Evolutionary conservation across 73 alveolate species (phyloP).

Genomic region (Urostyla sp.): DNA sequence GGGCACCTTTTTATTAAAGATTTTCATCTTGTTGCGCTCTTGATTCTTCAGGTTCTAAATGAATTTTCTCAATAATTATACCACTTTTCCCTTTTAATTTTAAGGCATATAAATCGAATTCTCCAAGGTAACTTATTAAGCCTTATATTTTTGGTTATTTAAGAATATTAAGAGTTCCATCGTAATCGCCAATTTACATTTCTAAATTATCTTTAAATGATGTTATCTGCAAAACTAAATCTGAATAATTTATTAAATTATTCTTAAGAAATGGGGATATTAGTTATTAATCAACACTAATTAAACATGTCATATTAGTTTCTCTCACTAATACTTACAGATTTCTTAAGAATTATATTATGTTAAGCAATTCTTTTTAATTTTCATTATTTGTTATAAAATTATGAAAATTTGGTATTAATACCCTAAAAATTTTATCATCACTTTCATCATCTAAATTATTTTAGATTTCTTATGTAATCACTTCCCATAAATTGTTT

Average conservation of each 20-base stretch:
- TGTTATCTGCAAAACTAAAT: slow-evolving; percentile 12
- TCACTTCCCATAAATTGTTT: slow-evolving; percentile 37
- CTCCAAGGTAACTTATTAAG: slow-evolving; percentile 16
- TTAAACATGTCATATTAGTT: slow-evolving; percentile 2
- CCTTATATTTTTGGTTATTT: slow-evolving; percentile 49
- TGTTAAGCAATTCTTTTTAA: neutral
- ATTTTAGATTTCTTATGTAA: slow-evolving; percentile 13
- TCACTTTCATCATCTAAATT: neutral
- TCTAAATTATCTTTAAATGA: slow-evolving; percentile 40
- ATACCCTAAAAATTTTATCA: slow-evolving; percentile 21
- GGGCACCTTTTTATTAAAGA: slow-evolving; percentile 38
- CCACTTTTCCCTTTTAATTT: slow-evolving; percentile 34
- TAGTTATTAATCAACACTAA: slow-evolving; percentile 33
- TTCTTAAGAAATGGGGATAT: neutral
- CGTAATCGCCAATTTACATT: slow-evolving; percentile 53
- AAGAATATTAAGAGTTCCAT: slow-evolving; percentile 43
- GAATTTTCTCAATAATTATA: slow-evolving; percentile 52
- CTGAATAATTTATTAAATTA: neutral
- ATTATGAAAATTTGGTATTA: slow-evolving; percentile 10
- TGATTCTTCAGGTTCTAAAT: slow-evolving; percentile 65
- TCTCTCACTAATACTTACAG: slow-evolving; percentile 22
- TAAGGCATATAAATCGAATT: slow-evolving; percentile 51
- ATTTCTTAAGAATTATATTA: slow-evolving; percentile 24
- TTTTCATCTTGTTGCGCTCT: slow-evolving; percentile 56
- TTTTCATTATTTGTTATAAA: neutral